Base-by-base conservation (phyloP, 1,284 basidiomycete genomes). In the Sphaerobolus stellatus region DNA sequence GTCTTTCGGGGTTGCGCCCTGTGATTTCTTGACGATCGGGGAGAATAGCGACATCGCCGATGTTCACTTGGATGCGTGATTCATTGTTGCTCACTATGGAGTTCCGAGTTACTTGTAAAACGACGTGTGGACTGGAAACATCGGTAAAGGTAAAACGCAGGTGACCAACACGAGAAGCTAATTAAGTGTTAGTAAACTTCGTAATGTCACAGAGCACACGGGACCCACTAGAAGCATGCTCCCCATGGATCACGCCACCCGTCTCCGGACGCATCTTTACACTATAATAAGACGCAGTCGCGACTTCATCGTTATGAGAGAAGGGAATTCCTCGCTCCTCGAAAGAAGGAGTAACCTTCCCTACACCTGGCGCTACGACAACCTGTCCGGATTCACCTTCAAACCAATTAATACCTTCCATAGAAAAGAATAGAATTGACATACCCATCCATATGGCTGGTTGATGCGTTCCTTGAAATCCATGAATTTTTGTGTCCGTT, bases 371-470 rank as follows among this genome's bases (percentile, higher is more conserved):
- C 11, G 79, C 78, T 25, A 94, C 71, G 14, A 82, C 75, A 5
- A 82, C 79, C 27, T 81, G 81, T 0, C 81, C 90, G 58, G 84
- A 88, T 66, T 92, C 89, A 47, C 58, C 34, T 24, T 58, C 54
- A n/a, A 58, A 46, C 44, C 55, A 56, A 41, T 48, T 59, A 20
- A 59, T 58, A 29, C 41, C 7, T 28, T 2, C 18, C n/a, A 9
- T n/a, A 28, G 31, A 30, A 41, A 49, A 25, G 27, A 7, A 8
- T 4, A 27, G 46, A 43, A 41, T 25, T 5, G 28, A 54, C 57
- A 64, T 59, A 30, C 90, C 91, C 90, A 94, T 93, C 91, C 91
- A 93, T 43, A 93, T 92, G 0, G 91, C 91, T 0, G 91, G 91
- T 63, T 92, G 90, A 56, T 90, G 84, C 0, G 90, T 92, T 11